Evolutionary conservation across 345 rosid genomes (phyloP).

Genomic region (Eucalyptus viminalis): DNA sequence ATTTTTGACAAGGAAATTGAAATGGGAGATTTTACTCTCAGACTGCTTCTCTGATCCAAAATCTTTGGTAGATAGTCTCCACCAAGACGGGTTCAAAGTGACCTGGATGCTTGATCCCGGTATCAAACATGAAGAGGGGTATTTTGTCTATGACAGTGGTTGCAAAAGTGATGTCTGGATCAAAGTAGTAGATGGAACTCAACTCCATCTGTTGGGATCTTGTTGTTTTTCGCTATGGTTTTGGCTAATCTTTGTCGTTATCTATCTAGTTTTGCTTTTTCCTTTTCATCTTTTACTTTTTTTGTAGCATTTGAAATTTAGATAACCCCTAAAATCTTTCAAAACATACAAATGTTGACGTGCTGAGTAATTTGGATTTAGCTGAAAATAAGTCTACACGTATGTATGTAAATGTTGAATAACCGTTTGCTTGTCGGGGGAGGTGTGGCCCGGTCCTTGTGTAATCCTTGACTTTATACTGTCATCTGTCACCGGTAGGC

Average conservation of each 20-base stretch:
- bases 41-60: conserved; percentile 57
- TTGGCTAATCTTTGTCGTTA: too few relatives aligned
- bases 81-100: conserved; percentile 60
- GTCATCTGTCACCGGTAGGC: conserved; percentile 69
- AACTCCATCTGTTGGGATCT: conserved; percentile 38
- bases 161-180: conserved; percentile 52
- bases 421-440: conserved; percentile 29
- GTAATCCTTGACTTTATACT: conserved; percentile 83
- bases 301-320: too few relatives aligned
- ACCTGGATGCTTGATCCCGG: conserved; percentile 97
- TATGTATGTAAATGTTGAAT: background rate
- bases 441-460: conserved; percentile 94
- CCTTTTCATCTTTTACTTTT: too few relatives aligned
- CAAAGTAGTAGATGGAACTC: conserved; percentile 43
- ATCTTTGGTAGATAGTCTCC: conserved; percentile 50
- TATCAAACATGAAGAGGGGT: conserved; percentile 66
- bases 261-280: too few relatives aligned
- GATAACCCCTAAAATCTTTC: too few relatives aligned
- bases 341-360: too few relatives aligned
- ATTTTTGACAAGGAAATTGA: background rate
- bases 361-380: background rate
- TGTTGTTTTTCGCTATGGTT: background rate
- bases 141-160: conserved; percentile 58
- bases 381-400: background rate
- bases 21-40: conserved; percentile 6